A percentile compares a stretch with the other conserved stretches of the same genome.
phyloP scores from a whole-genome alignment of 2,329 filamentous ascomycete genomes.

The Capronia americana region DNA sequence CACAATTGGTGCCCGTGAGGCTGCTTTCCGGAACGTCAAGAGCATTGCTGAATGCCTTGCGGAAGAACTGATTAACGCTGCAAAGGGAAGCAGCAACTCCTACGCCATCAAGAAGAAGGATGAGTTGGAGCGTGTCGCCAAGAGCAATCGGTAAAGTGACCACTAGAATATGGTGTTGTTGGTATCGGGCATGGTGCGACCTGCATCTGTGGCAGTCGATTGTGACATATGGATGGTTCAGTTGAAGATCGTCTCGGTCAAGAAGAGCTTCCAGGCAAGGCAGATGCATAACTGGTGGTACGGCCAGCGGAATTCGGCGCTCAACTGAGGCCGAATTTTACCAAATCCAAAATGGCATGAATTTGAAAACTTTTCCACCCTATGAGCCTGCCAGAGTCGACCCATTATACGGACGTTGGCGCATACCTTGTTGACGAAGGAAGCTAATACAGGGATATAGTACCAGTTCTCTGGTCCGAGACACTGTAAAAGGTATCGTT shows the following conservation, averaged over 20 bases:
- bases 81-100: slow-evolving; percentile 99
- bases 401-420: not conserved
- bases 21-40: slow-evolving; percentile 99
- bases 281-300: slow-evolving; percentile 14
- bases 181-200: slow-evolving; percentile 26
- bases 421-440: not conserved
- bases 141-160: slow-evolving; percentile 95
- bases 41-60: slow-evolving; percentile 98
- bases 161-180: slow-evolving; percentile 14
- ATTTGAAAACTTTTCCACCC: not conserved
- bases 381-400: not conserved
- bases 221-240: slow-evolving; percentile 21
- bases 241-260: slow-evolving; percentile 3
- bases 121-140: slow-evolving; percentile 99
- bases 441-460: not conserved
- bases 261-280: slow-evolving; percentile 14
- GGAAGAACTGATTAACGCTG: slow-evolving; percentile 99
- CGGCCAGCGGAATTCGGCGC: slow-evolving; percentile 22
- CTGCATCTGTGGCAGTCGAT: slow-evolving; percentile 25
- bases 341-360: slow-evolving; percentile 29
- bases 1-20: slow-evolving; percentile 98
- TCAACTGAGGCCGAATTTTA: slow-evolving; percentile 26
- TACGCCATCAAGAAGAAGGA: slow-evolving; percentile 99
- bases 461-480: not conserved
- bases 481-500: not conserved